Percentiles rank a stretch among this genome's conserved stretches.
Conservation (phyloP, 768 basidiomycete genomes). For the Termitomyces sp. region DNA sequence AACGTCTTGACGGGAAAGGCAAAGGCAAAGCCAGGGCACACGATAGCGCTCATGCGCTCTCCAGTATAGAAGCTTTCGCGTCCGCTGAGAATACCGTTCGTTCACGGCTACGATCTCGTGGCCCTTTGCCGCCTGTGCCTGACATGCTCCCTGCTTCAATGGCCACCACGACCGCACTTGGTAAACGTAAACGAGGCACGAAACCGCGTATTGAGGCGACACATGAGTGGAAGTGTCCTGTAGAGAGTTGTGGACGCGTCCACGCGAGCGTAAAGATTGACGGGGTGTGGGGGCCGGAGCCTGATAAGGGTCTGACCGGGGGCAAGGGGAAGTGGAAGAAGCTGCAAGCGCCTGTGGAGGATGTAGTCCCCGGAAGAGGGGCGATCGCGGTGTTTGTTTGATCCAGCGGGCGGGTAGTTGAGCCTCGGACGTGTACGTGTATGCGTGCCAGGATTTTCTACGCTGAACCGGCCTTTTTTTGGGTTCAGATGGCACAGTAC, state of each 20-base stretch:
- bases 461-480: background rate
- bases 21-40: background rate
- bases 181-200: conserved; percentile 19
- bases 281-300: conserved; percentile 58
- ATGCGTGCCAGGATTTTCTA: background rate
- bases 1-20: background rate
- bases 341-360: background rate
- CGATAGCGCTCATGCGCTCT: background rate
- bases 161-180: conserved; percentile 4
- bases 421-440: background rate
- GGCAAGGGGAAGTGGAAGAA: conserved; percentile 13
- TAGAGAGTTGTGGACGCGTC: conserved; percentile 44
- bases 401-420: background rate
- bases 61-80: conserved; percentile 1
- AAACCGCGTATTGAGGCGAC: conserved; percentile 41
- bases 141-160: background rate
- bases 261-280: conserved; percentile 56
- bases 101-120: conserved; percentile 52
- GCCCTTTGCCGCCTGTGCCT: conserved; percentile 6
- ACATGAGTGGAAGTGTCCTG: conserved; percentile 63
- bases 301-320: background rate
- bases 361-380: conserved; percentile 24
- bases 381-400: conserved; percentile 41
- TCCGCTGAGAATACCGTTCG: conserved; percentile 39
- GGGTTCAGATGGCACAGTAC: background rate